Evolutionary conservation across 257 asterid genomes (phyloP).

Genomic region (Handroanthus guayacan): DNA sequence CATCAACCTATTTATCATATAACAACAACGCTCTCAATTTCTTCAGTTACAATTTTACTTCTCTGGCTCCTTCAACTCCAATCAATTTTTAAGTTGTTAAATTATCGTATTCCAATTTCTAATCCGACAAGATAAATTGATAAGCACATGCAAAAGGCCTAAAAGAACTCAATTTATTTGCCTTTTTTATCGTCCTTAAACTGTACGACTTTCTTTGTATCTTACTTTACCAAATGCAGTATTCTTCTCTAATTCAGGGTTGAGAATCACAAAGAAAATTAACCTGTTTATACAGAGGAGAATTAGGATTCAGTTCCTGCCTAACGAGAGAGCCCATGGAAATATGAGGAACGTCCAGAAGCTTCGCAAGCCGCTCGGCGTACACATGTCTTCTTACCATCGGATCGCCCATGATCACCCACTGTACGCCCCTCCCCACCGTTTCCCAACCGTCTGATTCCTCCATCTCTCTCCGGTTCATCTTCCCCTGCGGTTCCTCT

Average conservation of each 20-base stretch:
- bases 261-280: not conserved
- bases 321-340: constrained; percentile 91
- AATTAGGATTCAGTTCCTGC: constrained; percentile 80
- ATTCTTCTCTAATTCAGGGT: not conserved
- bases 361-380: constrained; percentile 80
- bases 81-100: not conserved
- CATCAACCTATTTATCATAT: not conserved
- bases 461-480: constrained; percentile 42
- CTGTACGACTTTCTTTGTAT: not conserved
- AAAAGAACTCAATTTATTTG: not conserved
- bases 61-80: not conserved
- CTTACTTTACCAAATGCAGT: not conserved
- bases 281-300: constrained; percentile 79
- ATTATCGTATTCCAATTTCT: not conserved
- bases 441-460: constrained; percentile 65
- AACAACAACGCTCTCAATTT: not conserved
- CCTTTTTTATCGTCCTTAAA: not conserved
- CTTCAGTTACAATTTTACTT: not conserved
- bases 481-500: constrained; percentile 27
- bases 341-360: constrained; percentile 82
- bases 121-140: not conserved
- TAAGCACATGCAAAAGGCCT: not conserved
- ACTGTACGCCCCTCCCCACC: constrained; percentile 72
- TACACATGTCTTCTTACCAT: constrained; percentile 76
- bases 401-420: constrained; percentile 97